These are phyloP conservation scores for Acer saccharum DNA, from an alignment of 345 rosid genomes.

Conservation along the genomic window DNA sequence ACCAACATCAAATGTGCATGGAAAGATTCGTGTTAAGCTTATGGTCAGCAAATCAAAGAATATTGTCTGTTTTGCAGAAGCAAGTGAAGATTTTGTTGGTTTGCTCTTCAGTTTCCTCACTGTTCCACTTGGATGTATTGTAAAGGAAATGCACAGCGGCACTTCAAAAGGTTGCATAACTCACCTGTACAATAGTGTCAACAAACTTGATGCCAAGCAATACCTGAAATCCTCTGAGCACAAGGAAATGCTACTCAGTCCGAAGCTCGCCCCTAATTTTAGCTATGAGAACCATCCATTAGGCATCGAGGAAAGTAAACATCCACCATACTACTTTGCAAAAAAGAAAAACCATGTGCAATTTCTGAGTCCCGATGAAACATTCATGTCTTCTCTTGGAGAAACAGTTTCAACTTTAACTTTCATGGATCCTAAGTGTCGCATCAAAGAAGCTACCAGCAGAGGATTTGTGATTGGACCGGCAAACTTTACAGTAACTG, in stretches of 20 bases:
- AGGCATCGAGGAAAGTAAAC: background rate
- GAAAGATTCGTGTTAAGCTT: slow-evolving; percentile 19
- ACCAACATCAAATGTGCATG: background rate
- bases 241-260: slow-evolving; percentile 18
- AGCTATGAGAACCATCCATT: slow-evolving; percentile 7
- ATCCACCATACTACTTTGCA: background rate
- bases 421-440: slow-evolving; percentile 20
- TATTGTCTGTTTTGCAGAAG: slow-evolving; percentile 28
- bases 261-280: slow-evolving; percentile 22
- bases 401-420: background rate
- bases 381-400: background rate
- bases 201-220: slow-evolving; percentile 13
- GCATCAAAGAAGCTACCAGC: background rate
- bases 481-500: slow-evolving; percentile 19
- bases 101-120: slow-evolving; percentile 38
- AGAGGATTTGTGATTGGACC: slow-evolving; percentile 18
- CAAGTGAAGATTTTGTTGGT: slow-evolving; percentile 25
- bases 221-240: slow-evolving; percentile 13
- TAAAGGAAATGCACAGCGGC: slow-evolving; percentile 15
- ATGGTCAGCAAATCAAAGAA: slow-evolving; percentile 28
- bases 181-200: slow-evolving; percentile 17
- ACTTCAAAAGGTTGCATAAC: slow-evolving; percentile 11
- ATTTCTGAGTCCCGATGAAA: background rate
- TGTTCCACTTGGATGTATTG: slow-evolving; percentile 27
- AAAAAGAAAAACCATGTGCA: too few relatives aligned